phyloP scores from a whole-genome alignment of 148 eudicot genomes.

The Diospyros lotus region DNA sequence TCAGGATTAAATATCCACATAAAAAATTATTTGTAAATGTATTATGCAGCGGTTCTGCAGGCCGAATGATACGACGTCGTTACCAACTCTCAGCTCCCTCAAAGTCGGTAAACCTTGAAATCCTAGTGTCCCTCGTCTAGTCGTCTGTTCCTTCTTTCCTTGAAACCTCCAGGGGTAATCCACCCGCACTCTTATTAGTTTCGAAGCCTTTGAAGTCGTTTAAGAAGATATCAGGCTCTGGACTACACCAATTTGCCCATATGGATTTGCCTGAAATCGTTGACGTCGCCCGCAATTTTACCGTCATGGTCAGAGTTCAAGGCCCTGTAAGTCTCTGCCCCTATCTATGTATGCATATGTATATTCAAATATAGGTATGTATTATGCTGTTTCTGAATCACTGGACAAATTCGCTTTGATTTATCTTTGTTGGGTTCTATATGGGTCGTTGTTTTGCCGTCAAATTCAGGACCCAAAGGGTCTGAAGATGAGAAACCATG shows the following conservation, averaged over 20 bases:
- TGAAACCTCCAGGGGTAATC: neutral
- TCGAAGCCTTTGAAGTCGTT: neutral
- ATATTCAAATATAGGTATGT: neutral
- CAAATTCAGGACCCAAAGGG: constrained; percentile 87
- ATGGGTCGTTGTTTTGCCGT: constrained; percentile 2
- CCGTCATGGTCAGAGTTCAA: constrained; percentile 69
- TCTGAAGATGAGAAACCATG: constrained; percentile 82
- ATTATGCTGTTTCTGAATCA: neutral
- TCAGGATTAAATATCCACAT: no score
- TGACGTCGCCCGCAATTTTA: constrained; percentile 63
- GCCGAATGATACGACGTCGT: neutral
- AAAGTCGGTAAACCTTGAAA: constrained; percentile 4
- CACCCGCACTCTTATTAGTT: neutral
- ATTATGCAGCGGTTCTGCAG: neutral
- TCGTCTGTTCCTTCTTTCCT: neutral
- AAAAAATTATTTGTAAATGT: no score
- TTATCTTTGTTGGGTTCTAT: neutral
- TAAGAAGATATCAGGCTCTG: neutral
- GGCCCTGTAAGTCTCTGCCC: constrained; percentile 62
- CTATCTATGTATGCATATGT: neutral
- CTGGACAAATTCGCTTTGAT: no score
- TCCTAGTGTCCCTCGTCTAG: neutral
- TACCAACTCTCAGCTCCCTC: neutral
- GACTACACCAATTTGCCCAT: neutral
- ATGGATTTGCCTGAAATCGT: constrained; percentile 77